Base-by-base conservation (phyloP, 305 asterid genomes). In the Fraxinus latifolia region DNA sequence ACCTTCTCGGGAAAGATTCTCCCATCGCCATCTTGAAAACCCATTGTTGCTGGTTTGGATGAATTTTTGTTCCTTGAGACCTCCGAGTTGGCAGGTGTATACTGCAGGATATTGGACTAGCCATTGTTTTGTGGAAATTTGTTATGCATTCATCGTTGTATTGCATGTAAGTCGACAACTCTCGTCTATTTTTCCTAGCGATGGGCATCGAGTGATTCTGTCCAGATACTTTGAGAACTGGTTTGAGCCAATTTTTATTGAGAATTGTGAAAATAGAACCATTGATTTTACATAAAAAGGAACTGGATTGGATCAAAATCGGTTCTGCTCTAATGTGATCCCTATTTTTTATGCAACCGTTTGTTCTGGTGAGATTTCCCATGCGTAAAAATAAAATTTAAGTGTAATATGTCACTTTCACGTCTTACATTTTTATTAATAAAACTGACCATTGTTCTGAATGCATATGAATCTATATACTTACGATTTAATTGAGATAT, bases 1-100 rank as follows among this genome's bases (percentile, higher is more conserved):
- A 84, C 85, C 65, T 95, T 98, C 91, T 86, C 96, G 0, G 98
- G 98, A 39, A 95, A 92, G 90, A 88, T 95, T 81, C 82, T 91
- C 80, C 97, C 98, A 3, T 89, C 98, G 21, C 88, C 77, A 9
- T 85, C 84, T 71, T 90, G 88, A 90, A 71, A 76, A 14, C 80
- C 25, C 25, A 74, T 76, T 42, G 2, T 70, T 70, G 76, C 77
- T 78, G 78, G 68, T 53, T 55, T 72, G 23, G 58, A 36, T 77
- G 39, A 47, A 62, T 19, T 60, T 50, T 29, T 27, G 25, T 76
- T 65, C 55, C 23, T 68, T n/a, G 32, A 19, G 27, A 55, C 25
- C 65, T 79, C 82, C 17, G 32, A 67, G 32, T 14, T 25, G 31
- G 19, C 44, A 25, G 68, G 58, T 55, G 58, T 19, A 15, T n/a